Conservation (phyloP, 2,329 filamentous ascomycete genomes). For the Fusarium sp. region DNA sequence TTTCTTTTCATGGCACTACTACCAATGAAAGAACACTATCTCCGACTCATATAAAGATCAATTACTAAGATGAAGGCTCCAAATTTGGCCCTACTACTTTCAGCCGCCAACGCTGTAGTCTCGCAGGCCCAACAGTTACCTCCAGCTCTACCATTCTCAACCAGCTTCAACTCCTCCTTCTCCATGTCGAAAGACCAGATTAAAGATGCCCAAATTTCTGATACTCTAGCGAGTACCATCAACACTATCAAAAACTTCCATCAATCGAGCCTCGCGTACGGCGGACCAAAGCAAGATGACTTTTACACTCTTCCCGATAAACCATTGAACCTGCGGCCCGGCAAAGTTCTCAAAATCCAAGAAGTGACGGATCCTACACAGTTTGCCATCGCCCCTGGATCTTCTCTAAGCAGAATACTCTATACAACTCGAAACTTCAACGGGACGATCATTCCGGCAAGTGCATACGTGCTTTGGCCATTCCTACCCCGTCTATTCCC, state of each 20-base stretch:
- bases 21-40: no score
- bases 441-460: slow-evolving; percentile 27
- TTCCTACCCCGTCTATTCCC: slow-evolving; percentile 10
- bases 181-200: slow-evolving; percentile 18
- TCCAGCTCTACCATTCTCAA: slow-evolving; percentile 6
- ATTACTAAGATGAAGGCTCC: neutral
- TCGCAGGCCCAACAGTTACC: neutral
- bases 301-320: slow-evolving; percentile 30
- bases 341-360: slow-evolving; percentile 32
- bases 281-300: slow-evolving; percentile 35
- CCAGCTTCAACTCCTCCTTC: slow-evolving; percentile 38
- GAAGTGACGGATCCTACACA: slow-evolving; percentile 17
- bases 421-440: slow-evolving; percentile 32
- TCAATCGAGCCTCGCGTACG: slow-evolving; percentile 30
- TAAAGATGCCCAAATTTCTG: slow-evolving; percentile 1
- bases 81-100: fast-evolving
- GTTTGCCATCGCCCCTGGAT: slow-evolving; percentile 15
- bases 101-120: fast-evolving
- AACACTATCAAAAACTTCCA: slow-evolving; percentile 30
- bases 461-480: slow-evolving; percentile 31
- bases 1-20: no score
- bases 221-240: slow-evolving; percentile 13
- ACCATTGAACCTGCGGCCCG: neutral
- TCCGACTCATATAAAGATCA: no score
- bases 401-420: slow-evolving; percentile 17